Evolutionary conservation across 1,139 yeast species (phyloP), one percentile per base, ranked within the genome.

Genomic region (Hemisphaericaspora xylanilytica): DNA sequence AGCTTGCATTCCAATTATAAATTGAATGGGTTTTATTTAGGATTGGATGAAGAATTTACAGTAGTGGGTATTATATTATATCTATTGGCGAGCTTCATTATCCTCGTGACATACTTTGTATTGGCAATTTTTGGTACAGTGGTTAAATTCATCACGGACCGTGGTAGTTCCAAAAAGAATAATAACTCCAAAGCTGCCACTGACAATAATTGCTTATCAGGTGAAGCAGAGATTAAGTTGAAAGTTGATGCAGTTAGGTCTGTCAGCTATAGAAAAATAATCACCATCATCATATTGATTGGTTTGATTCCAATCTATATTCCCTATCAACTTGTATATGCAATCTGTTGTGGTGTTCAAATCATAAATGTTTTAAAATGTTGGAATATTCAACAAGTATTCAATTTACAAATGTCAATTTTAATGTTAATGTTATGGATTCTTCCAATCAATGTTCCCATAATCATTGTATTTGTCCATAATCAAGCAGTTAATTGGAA

Each of bases 311-410:
- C 82, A 21, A 59, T 80, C 28, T 81, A 80, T 53, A 64, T 86
- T 18, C 96, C 96, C 1, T 88, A 81, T 53, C 96, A 88, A 56
- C 73, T 87, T 53, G 89, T 86, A 0, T 86, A 73, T 52, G 61
- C 81, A 11, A 69, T 85, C 6, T 71, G 83, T 34, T 67, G 79
- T 41, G 21, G 80, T 15, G 67, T 80, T 1, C 90, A 83, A 54
- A 51, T 61, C 4, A 55, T 67, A 21, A 75, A 75, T 21, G 69
- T 75, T 18, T 46, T 83, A 11, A 63, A 57, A 44, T 38, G 53
- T 2, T 42, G 53, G 35, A 20, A 16, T 11, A 5, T 18, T 8
- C 21, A 17, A 17, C 26, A 43, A 41, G 50, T 57, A 31, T 49
- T 65, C 45, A 79, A 82, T 48, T 82, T 70, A 56, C 81, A 80